Conservation (phyloP, 2,329 filamentous ascomycete species). For the Xylariales sp. region DNA sequence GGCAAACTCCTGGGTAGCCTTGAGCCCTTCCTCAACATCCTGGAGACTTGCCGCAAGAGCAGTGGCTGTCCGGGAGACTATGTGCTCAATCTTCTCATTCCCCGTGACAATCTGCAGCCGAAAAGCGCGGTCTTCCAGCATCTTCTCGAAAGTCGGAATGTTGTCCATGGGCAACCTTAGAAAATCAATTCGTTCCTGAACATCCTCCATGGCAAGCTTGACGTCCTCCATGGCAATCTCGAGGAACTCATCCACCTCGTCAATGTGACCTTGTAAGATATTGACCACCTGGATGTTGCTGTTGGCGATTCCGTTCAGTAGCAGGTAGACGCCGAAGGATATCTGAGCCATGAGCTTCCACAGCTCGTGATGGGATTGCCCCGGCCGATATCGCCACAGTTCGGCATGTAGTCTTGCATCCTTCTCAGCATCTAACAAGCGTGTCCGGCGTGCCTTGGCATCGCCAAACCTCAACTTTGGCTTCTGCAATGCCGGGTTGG, state of each 20-base stretch:
- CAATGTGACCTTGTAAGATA: slow-evolving; percentile 87
- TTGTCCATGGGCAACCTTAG: slow-evolving; percentile 82
- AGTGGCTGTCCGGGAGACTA: slow-evolving; percentile 72
- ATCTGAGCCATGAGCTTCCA: slow-evolving; percentile 90
- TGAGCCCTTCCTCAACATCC: slow-evolving; percentile 74
- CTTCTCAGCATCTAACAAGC: slow-evolving; percentile 62
- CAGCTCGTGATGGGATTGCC: slow-evolving; percentile 78
- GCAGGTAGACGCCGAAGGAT: slow-evolving; percentile 84
- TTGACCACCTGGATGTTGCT: slow-evolving; percentile 82
- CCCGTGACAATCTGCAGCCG: slow-evolving; percentile 77
- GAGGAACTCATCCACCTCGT: slow-evolving; percentile 88
- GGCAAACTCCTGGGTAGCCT: slow-evolving; percentile 71
- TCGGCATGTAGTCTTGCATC: slow-evolving; percentile 68
- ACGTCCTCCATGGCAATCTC: slow-evolving; percentile 84
- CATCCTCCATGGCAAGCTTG: slow-evolving; percentile 69
- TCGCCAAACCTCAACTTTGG: slow-evolving; percentile 50
- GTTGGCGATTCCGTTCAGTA: slow-evolving; percentile 81
- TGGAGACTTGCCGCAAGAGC: slow-evolving; percentile 72
- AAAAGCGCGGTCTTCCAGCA: slow-evolving; percentile 81
- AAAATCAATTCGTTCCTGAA: slow-evolving; percentile 73
- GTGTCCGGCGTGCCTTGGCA: slow-evolving; percentile 58
- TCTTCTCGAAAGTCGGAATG: slow-evolving; percentile 74
- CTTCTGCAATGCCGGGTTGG: slow-evolving; percentile 39
- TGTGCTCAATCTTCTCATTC: slow-evolving; percentile 87
- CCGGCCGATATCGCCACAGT: slow-evolving; percentile 70